Base-by-base conservation (phyloP, 2,329 filamentous ascomycete genomes). In the Diplocarpon mali region DNA sequence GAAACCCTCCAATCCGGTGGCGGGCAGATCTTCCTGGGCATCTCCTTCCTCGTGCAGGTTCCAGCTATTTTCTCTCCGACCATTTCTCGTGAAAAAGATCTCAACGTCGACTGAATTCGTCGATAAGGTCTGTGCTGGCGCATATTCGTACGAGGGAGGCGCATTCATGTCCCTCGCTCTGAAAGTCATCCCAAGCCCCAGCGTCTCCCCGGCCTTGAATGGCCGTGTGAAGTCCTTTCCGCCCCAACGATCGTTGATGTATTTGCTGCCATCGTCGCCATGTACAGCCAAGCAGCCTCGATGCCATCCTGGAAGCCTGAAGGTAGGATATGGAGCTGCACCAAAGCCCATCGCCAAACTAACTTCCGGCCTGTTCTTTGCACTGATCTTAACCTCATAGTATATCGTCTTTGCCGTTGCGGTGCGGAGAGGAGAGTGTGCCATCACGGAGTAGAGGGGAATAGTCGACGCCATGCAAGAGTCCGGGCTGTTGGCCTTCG, bases 291-390 rank as follows among this genome's bases (percentile, higher is more conserved):
- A 58, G 51, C 77, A 82, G 14, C 75, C 85, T 29, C 85, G 73
- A 59, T 92, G 82, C 85, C 85, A 90, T 2, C 85, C 85, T 0
- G 85, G 85, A 48, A 89, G 72, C 7, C 85, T 74, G 67, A 86
- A 90, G 0, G 73, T 70, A 6, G 85, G 85, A 58, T 88, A 90
- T 7, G 85, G 85, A 38, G 82, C 74, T 1, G 83, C 84, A 0
- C 74, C 67, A 61, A 79, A 87, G 9, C 85, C 85, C 9, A 90
- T 60, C 0, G 78, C 82, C 1, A 89, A 66, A 32, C 64, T 66
- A 41, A 71, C 63, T 46, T 73, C 70, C 15, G 49, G 43, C 15
- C 49, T 42, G 45, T 54, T 58, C 44, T 72, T 64, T 14, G 61
- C 56, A 2, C 67, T 64, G 28, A 86, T 67, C 42, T 69, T 69